Percentiles rank a stretch among this genome's conserved stretches.
These are phyloP conservation scores for Bonia amplexicaulis DNA, from an alignment of 176 grass and related monocot species.

Conservation along the genomic window DNA sequence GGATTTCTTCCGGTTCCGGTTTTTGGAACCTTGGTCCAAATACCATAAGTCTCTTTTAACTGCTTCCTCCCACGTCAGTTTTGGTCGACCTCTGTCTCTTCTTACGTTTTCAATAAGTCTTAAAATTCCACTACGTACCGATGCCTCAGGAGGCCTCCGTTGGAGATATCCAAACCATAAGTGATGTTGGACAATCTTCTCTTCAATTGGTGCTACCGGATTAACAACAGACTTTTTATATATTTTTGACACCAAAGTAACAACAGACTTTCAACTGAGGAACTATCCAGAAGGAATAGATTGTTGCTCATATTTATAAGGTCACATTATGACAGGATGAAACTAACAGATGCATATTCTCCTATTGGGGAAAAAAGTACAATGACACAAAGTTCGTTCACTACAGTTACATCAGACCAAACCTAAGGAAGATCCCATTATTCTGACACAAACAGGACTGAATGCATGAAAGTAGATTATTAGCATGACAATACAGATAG, in stretches of 20 bases:
- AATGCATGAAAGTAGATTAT: neutral
- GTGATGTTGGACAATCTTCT: no score
- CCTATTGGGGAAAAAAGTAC: neutral
- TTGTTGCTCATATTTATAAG: neutral
- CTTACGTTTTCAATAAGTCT: no score
- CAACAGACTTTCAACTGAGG: neutral
- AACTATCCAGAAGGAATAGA: neutral
- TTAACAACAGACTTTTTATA: neutral
- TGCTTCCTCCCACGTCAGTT: no score
- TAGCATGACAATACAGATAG: neutral
- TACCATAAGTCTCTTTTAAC: no score
- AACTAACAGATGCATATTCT: slow-evolving; percentile 6
- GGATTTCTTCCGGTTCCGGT: no score
- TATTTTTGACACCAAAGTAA: neutral
- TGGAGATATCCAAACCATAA: no score
- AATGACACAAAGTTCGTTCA: neutral
- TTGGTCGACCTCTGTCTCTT: no score
- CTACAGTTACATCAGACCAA: neutral
- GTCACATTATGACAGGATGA: neutral
- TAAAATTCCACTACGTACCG: no score
- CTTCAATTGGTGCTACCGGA: no score
- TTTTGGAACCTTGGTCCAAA: no score
- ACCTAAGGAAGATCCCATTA: neutral
- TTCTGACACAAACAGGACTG: neutral
- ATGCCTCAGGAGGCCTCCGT: no score